phyloP scores from a whole-genome alignment of 257 asterid genomes.

The Marsdenia floribunda region DNA sequence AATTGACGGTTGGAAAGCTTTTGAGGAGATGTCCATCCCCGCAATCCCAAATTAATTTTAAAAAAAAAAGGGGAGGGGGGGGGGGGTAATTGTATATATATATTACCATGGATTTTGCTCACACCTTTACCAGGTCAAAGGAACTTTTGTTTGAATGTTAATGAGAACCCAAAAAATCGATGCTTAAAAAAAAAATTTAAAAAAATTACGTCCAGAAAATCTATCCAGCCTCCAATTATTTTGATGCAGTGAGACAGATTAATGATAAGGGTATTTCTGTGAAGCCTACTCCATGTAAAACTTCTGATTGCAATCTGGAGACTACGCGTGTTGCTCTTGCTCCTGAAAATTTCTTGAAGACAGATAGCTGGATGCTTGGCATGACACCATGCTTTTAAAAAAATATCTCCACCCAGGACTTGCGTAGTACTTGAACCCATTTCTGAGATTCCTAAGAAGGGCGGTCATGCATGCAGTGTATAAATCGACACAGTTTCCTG shows the following conservation, averaged over 20 bases:
- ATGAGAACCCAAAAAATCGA: slow-evolving; percentile 26
- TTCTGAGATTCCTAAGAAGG: slow-evolving; percentile 44
- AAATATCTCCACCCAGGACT: slow-evolving; percentile 83
- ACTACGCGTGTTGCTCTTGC: slow-evolving; percentile 32
- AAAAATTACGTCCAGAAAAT: slow-evolving; percentile 25
- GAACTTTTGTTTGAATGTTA: slow-evolving; percentile 31
- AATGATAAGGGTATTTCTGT: slow-evolving; percentile 21
- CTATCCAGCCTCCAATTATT: slow-evolving; percentile 20
- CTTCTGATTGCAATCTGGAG: slow-evolving; percentile 25
- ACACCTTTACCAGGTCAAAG: slow-evolving; percentile 69
- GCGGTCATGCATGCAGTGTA: slow-evolving; percentile 28
- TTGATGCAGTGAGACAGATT: slow-evolving; percentile 18
- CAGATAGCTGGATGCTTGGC: slow-evolving; percentile 34
- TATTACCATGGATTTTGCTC: no score
- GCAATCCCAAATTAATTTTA: no score
- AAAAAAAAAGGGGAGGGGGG: no score
- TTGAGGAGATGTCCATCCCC: no score
- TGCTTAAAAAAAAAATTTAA: no score
- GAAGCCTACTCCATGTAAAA: slow-evolving; percentile 28
- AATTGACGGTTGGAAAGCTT: no score
- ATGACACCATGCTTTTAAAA: slow-evolving; percentile 82
- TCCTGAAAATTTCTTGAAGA: slow-evolving; percentile 33
- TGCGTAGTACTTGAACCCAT: slow-evolving; percentile 77
- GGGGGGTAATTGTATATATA: no score
- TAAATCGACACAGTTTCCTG: slow-evolving; percentile 58